phyloP scores from a whole-genome alignment of 805 yeast species.

The Candida nemodendra region DNA sequence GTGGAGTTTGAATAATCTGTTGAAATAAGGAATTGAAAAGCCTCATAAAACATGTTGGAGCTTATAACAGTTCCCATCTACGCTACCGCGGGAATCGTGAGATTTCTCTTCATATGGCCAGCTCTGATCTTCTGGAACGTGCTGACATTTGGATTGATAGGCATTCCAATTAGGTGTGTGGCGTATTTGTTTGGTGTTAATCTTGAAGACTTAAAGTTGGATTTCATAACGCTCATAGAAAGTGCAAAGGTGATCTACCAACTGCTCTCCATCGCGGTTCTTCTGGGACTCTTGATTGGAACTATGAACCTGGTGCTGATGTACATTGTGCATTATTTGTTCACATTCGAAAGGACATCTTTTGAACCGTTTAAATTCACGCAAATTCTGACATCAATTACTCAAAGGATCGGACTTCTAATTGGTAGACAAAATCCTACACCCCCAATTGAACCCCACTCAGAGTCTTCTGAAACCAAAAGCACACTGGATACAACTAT shows the following conservation, averaged over 20 bases:
- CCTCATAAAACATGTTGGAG: slow-evolving; percentile 1
- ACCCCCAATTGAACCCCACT: not conserved
- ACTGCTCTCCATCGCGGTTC: slow-evolving; percentile 19
- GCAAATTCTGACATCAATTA: not conserved
- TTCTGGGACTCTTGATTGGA: slow-evolving; percentile 25
- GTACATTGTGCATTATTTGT: slow-evolving; percentile 14
- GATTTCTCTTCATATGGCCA: slow-evolving; percentile 9
- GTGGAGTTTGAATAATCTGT: too few relatives aligned
- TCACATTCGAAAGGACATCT: slow-evolving; percentile 11
- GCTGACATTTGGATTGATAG: slow-evolving; percentile 9
- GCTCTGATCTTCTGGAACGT: slow-evolving; percentile 6
- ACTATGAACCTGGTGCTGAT: slow-evolving; percentile 16
- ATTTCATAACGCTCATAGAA: slow-evolving; percentile 11
- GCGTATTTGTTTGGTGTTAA: slow-evolving; percentile 14
- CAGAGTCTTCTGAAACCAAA: not conserved
- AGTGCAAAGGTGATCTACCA: slow-evolving; percentile 23
- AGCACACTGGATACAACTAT: not conserved
- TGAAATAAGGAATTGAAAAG: too few relatives aligned
- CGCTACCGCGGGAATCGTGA: slow-evolving; percentile 1
- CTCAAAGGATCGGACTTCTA: not conserved
- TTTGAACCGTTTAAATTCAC: slow-evolving; percentile 10
- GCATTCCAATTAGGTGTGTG: slow-evolving; percentile 6
- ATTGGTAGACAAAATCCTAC: not conserved
- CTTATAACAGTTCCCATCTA: slow-evolving; percentile 3
- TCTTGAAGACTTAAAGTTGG: slow-evolving; percentile 2